Conservation (phyloP, 306 rosid genomes). For the Sphenostylis stenocarpa region DNA sequence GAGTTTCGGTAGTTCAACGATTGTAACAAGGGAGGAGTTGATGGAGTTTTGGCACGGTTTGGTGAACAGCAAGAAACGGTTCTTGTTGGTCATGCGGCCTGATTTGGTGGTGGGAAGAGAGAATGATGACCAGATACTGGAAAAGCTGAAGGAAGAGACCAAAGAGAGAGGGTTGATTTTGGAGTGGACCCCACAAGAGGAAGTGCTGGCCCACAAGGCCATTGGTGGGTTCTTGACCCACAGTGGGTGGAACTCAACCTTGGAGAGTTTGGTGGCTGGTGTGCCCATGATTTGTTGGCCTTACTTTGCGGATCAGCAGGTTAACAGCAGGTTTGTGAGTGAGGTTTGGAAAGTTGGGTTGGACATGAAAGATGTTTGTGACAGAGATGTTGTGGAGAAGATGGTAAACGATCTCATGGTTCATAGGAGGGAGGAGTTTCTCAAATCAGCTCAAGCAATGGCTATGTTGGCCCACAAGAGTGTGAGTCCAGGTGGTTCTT, state of each 20-base stretch:
- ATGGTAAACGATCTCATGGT: slow-evolving; percentile 39
- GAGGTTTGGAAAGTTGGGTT: slow-evolving; percentile 45
- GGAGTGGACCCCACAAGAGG: slow-evolving; percentile 62
- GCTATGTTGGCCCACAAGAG: slow-evolving; percentile 19
- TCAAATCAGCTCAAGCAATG: not conserved
- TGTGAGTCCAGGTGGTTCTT: slow-evolving; percentile 33
- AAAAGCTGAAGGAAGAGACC: slow-evolving; percentile 36
- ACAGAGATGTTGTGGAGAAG: slow-evolving; percentile 35
- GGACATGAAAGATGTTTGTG: slow-evolving; percentile 47
- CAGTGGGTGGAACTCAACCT: slow-evolving; percentile 45
- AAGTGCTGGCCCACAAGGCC: slow-evolving; percentile 48
- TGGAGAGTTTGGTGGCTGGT: slow-evolving; percentile 39
- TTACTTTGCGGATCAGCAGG: slow-evolving; percentile 37
- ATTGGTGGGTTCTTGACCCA: slow-evolving; percentile 57
- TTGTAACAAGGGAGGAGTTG: not conserved
- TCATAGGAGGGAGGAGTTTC: slow-evolving; percentile 24
- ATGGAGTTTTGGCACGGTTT: slow-evolving; percentile 65
- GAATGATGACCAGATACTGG: not conserved
- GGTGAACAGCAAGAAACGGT: slow-evolving; percentile 45
- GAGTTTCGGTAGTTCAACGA: slow-evolving; percentile 52
- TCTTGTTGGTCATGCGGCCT: slow-evolving; percentile 59
- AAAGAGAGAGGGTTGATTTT: slow-evolving; percentile 45
- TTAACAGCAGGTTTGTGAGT: slow-evolving; percentile 47
- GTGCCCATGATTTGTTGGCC: slow-evolving; percentile 51
- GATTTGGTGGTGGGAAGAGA: not conserved